These are phyloP conservation scores for Colletotrichum sp. DNA, from an alignment of 2,329 filamentous ascomycete genomes.

Conservation along the genomic window DNA sequence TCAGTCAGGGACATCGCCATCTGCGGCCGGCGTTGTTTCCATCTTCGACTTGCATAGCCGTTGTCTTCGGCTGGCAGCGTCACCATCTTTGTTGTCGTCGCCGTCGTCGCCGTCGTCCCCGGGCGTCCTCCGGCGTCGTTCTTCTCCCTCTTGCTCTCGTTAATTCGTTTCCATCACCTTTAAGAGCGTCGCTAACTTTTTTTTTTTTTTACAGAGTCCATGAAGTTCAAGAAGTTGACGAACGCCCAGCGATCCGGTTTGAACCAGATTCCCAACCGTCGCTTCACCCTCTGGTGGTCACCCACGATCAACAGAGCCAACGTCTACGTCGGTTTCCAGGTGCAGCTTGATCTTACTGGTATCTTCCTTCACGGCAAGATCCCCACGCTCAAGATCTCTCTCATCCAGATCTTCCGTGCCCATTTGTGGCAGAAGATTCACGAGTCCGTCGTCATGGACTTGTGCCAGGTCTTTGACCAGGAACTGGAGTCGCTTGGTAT, in stretches of 20 bases:
- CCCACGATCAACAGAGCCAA: conserved; percentile 94
- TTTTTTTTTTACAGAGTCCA: conserved; percentile 57
- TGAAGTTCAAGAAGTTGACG: conserved; percentile 99
- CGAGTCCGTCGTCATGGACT: conserved; percentile 97
- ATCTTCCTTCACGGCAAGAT: conserved; percentile 99
- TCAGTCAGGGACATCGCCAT: neutral
- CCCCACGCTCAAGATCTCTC: conserved; percentile 93
- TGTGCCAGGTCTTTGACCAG: conserved; percentile 98
- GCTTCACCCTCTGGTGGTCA: conserved; percentile 98
- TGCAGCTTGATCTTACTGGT: conserved; percentile 95
- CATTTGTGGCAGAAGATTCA: conserved; percentile 99
- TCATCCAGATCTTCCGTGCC: conserved; percentile 99
- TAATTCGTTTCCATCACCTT: fast-evolving
- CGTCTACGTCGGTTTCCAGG: conserved; percentile 99
- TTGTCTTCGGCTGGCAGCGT: neutral
- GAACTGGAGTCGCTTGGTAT: conserved; percentile 95
- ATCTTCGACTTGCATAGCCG: neutral
- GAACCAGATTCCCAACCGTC: conserved; percentile 98
- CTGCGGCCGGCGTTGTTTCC: neutral
- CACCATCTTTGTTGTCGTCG: neutral
- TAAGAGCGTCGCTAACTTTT: neutral
- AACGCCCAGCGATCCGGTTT: conserved; percentile 96
- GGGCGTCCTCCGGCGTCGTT: neutral
- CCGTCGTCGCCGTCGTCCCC: neutral
- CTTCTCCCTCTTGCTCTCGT: neutral